Base-by-base conservation (phyloP, 2,329 filamentous ascomycete species). In the Apiospora malaysiana region DNA sequence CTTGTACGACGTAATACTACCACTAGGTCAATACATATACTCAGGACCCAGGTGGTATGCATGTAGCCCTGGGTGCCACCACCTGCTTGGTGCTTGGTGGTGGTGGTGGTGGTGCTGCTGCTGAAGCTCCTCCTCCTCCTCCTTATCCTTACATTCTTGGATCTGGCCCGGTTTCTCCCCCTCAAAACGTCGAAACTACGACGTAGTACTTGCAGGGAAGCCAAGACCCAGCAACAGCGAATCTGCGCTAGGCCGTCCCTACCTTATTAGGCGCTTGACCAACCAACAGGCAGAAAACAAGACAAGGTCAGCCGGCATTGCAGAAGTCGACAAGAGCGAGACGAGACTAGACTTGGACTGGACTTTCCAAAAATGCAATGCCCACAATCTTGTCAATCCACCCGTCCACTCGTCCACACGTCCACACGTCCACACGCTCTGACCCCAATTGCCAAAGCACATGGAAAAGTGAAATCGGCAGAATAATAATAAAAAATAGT, bases 401-500 rank as follows among this genome's bases (percentile, higher is more conserved):
- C 32, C 32, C 32, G 32, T 14, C 12, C 42, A 45, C 42, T 6
- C 40, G 40, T 42, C 40, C 51, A 59, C 51, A 40, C 32, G 56
- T 12, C 12, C 42, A 45, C 42, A 42, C 40, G 40, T 42, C 40
- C 51, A 59, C 51, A 40, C 32, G 56, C 27, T 40, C 56, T 63
- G 56, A 63, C 56, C 56, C 56, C 56, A 63, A 63, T 63, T 63
- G 56, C 56, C 32, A n/a, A 63, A 63, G 56, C 56, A 63, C 56
- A 63, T 63, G 56, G 56, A 63, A 63, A 63, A 63, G 56, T 63
- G 56, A 63, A 63, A 40, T 63, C 56, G 56, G 56, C 56, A 63
- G 56, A 63, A 63, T 63, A 63, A 63, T 40, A 63, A 40, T 42
- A 63, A 63, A 63, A 63, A 10, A 40, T 63, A 27, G 56, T 63